Conservation (phyloP, 257 asterid genomes). For the Catharanthus roseus region DNA sequence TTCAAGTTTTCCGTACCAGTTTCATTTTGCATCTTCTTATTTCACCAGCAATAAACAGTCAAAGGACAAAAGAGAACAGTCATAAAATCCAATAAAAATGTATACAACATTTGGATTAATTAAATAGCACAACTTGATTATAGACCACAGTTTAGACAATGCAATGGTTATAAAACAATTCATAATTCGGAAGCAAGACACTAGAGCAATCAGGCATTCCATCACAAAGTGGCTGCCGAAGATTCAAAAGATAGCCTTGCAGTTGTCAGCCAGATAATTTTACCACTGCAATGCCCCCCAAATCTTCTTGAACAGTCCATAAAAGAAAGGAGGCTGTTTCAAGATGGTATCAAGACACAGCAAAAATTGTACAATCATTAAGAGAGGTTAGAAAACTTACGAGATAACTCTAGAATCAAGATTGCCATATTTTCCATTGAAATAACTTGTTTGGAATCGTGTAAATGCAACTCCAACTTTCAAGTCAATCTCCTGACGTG, state of each 20-base stretch:
- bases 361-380: not conserved
- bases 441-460: slow-evolving; percentile 81
- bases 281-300: not conserved
- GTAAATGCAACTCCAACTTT: slow-evolving; percentile 98
- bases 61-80: not conserved
- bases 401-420: slow-evolving; percentile 95
- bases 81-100: not conserved
- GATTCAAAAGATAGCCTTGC: not conserved
- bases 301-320: not conserved
- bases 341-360: not conserved
- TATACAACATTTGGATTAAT: not conserved
- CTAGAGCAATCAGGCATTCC: not conserved
- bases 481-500: slow-evolving; percentile 94
- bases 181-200: not conserved
- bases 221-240: not conserved
- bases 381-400: slow-evolving; percentile 44
- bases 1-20: not conserved
- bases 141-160: not conserved
- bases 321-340: not conserved
- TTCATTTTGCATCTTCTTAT: not conserved
- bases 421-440: slow-evolving; percentile 95
- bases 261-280: too few species aligned
- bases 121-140: not conserved
- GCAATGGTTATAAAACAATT: not conserved
- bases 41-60: not conserved